Conservation (phyloP, 305 asterid species). For the Ilex paraguariensis region DNA sequence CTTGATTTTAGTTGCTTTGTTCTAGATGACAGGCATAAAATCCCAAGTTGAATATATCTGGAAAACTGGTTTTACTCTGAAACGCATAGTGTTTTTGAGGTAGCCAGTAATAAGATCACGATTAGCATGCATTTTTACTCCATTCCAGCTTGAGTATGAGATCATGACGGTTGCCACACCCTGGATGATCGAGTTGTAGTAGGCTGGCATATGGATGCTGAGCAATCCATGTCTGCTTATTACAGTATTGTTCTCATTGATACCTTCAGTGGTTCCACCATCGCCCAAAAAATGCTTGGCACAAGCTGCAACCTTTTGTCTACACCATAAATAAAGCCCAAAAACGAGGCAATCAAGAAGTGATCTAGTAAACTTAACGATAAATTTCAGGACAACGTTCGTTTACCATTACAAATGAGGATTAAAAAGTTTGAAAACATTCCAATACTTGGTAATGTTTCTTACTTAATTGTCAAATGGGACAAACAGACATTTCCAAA, state of each 20-base stretch:
- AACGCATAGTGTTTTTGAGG: conserved; percentile 46
- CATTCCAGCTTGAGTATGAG: conserved; percentile 69
- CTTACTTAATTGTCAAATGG: too few species aligned
- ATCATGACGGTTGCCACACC: conserved; percentile 70
- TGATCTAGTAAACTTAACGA: background rate
- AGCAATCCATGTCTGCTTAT: conserved; percentile 37
- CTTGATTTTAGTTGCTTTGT: background rate
- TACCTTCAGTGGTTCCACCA: conserved; percentile 67
- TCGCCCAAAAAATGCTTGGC: conserved; percentile 74
- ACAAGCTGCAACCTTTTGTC: conserved; percentile 57
- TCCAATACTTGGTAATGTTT: too few species aligned
- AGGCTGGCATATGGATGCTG: conserved; percentile 58
- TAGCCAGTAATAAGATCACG: conserved; percentile 44
- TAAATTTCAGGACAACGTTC: background rate
- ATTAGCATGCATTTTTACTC: conserved; percentile 59
- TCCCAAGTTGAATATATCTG: too few species aligned
- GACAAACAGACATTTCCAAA: too few species aligned
- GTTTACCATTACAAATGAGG: too few species aligned
- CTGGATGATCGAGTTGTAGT: conserved; percentile 45
- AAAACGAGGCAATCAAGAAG: too few species aligned
- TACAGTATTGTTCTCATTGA: conserved; percentile 42
- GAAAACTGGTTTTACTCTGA: conserved; percentile 33
- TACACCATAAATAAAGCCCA: conserved; percentile 17
- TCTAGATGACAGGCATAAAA: background rate
- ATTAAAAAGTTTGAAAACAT: too few species aligned